Evolutionary conservation across 1,284 basidiomycete genomes (phyloP).

Genomic region (Polyporus tsugae): DNA sequence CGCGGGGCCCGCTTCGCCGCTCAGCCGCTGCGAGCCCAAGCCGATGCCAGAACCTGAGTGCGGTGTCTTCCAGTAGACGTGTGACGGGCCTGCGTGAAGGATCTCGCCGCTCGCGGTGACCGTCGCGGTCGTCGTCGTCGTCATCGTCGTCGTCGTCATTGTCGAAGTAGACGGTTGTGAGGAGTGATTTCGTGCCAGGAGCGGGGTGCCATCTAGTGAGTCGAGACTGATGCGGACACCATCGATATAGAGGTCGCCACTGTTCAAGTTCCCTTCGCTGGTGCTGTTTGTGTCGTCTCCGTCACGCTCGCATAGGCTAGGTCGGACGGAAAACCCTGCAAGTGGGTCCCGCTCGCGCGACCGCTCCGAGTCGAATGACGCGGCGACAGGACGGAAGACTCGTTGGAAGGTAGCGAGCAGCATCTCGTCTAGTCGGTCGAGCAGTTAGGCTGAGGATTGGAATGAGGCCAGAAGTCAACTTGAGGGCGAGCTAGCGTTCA

Average conservation of each 20-base stretch:
- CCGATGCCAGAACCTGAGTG: neutral
- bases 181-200: conserved; percentile 34
- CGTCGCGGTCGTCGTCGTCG: conserved; percentile 12
- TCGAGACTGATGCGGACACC: conserved; percentile 18
- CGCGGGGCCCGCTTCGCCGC: conserved; percentile 27
- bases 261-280: neutral
- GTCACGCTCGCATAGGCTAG: conserved; percentile 14
- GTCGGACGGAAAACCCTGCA: conserved; percentile 11
- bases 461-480: neutral
- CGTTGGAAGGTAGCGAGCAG: neutral
- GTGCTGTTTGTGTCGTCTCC: neutral
- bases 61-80: conserved; percentile 40
- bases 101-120: conserved; percentile 22
- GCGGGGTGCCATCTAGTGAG: conserved; percentile 22
- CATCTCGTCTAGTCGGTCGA: neutral
- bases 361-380: conserved; percentile 14
- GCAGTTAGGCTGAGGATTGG: neutral
- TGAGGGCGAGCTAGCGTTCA: neutral
- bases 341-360: conserved; percentile 19
- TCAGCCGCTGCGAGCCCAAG: conserved; percentile 12
- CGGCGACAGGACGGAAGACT: conserved; percentile 7
- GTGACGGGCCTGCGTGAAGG: conserved; percentile 35
- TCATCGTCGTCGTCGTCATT: conserved; percentile 13
- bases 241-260: neutral
- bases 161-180: conserved; percentile 24